A percentile compares a stretch with the other conserved stretches of the same genome.
These are phyloP conservation scores for Hymenoscyphus occultus DNA, from an alignment of 2,329 filamentous ascomycete species.

Conservation along the genomic window DNA sequence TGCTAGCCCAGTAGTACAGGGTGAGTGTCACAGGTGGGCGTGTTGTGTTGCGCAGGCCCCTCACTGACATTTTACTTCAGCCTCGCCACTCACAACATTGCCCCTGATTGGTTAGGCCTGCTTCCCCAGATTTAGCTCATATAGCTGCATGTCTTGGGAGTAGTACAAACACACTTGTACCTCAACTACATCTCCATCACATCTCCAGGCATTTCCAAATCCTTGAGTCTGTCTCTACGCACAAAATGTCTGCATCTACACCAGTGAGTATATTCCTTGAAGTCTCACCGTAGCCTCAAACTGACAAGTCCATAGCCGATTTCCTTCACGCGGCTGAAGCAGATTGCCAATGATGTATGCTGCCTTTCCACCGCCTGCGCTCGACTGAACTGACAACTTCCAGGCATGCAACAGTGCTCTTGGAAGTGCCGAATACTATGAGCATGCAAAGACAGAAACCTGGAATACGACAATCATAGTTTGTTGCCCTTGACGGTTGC, in stretches of 20 bases:
- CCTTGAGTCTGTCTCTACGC: conserved; percentile 1
- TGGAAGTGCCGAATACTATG: conserved; percentile 72
- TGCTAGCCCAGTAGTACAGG: no score
- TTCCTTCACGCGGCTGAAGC: conserved; percentile 71
- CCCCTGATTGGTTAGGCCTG: background rate
- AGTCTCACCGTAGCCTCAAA: background rate
- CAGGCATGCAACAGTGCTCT: conserved; percentile 83
- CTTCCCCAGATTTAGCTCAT: background rate
- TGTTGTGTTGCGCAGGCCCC: background rate
- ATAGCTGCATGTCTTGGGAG: background rate
- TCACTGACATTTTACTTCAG: background rate
- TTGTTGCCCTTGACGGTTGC: conserved; percentile 39
- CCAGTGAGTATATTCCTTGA: conserved; percentile 24
- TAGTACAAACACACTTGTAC: conserved; percentile 7
- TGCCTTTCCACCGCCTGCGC: conserved; percentile 15
- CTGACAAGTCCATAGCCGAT: conserved; percentile 58
- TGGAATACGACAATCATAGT: conserved; percentile 97
- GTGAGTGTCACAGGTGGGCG: no score
- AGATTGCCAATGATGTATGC: conserved; percentile 78
- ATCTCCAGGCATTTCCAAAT: conserved; percentile 5
- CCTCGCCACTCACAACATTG: background rate
- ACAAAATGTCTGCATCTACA: conserved; percentile 30
- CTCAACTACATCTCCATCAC: conserved; percentile 7
- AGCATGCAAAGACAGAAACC: conserved; percentile 76
- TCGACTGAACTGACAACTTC: conserved; percentile 16